These are phyloP conservation scores for Bromus sterilis DNA, from an alignment of 176 grass and related monocot species.

Conservation along the genomic window DNA sequence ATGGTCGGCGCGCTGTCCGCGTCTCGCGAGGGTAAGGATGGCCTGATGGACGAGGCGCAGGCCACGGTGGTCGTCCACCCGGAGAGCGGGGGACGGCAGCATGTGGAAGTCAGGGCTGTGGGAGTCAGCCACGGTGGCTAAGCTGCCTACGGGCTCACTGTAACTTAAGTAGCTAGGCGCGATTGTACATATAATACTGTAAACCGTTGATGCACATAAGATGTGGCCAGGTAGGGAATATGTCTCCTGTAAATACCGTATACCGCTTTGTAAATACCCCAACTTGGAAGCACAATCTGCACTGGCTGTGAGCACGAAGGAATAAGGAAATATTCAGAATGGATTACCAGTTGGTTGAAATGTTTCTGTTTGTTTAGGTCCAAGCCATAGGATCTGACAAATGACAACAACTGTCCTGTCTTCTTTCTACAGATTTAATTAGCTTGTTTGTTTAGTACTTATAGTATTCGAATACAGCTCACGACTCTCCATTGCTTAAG, in stretches of 20 bases:
- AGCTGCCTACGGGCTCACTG: background rate
- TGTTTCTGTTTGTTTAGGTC: background rate
- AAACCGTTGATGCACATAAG: slow-evolving; percentile 5
- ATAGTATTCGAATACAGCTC: background rate
- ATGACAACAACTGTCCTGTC: background rate
- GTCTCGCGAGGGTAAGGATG: slow-evolving; percentile 30
- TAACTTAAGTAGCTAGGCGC: background rate
- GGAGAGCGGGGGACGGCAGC: slow-evolving; percentile 36
- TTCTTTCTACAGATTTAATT: background rate
- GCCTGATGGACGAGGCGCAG: slow-evolving; percentile 33
- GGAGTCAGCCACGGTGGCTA: slow-evolving; percentile 36
- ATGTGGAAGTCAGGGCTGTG: slow-evolving; percentile 55
- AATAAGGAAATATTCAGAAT: background rate
- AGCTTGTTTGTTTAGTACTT: background rate
- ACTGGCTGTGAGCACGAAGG: background rate
- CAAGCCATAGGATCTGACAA: background rate
- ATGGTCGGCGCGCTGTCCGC: slow-evolving; percentile 35
- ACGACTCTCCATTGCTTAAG: background rate
- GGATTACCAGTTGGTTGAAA: background rate
- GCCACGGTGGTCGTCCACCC: slow-evolving; percentile 43
- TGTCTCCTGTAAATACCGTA: background rate
- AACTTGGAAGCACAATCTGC: background rate
- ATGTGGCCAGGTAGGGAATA: background rate
- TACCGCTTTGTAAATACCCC: slow-evolving; percentile 14
- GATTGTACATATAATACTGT: background rate